Percentiles rank a stretch among this genome's conserved stretches.
Evolutionary conservation across 352 stramenopile species (phyloP).

Genomic region (Globisporangium paddicum): DNA sequence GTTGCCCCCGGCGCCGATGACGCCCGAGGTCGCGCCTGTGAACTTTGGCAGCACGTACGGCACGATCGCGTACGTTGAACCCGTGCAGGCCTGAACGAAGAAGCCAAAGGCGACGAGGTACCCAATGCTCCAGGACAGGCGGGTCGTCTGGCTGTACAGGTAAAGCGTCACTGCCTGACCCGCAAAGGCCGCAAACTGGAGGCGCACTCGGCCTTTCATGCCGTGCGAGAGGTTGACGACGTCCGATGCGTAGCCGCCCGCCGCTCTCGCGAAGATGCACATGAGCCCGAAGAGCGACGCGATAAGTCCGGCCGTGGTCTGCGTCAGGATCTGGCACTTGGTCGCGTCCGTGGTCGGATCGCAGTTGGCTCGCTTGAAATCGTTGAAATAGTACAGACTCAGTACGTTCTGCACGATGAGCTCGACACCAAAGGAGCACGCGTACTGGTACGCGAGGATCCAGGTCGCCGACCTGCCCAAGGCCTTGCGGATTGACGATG

Average conservation of each 20-base stretch:
- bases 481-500: constrained; percentile 24
- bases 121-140: constrained; percentile 46
- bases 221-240: constrained; percentile 59
- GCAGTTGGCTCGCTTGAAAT: constrained; percentile 67
- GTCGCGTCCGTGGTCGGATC: constrained; percentile 18
- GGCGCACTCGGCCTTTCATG: constrained; percentile 84
- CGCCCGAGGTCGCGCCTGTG: constrained; percentile 32
- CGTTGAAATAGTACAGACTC: constrained; percentile 87
- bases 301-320: constrained; percentile 63
- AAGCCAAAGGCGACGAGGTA: constrained; percentile 83
- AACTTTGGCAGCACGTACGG: constrained; percentile 41
- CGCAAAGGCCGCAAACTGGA: constrained; percentile 71
- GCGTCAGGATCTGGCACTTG: constrained; percentile 29
- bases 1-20: constrained; percentile 38
- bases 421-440: constrained; percentile 92
- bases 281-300: constrained; percentile 92
- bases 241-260: constrained; percentile 86
- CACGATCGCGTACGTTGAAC: constrained; percentile 52
- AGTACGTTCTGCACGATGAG: constrained; percentile 94
- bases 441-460: constrained; percentile 91
- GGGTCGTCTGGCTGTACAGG: constrained; percentile 67
- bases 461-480: constrained; percentile 63
- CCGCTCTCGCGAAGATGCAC: constrained; percentile 89
- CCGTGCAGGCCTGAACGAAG: constrained; percentile 74
- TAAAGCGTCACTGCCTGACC: constrained; percentile 77